Evolutionary conservation across 371 early-diverging fungal species (phyloP), one percentile per base, ranked within the genome.

Genomic region (Mucor indicus): DNA sequence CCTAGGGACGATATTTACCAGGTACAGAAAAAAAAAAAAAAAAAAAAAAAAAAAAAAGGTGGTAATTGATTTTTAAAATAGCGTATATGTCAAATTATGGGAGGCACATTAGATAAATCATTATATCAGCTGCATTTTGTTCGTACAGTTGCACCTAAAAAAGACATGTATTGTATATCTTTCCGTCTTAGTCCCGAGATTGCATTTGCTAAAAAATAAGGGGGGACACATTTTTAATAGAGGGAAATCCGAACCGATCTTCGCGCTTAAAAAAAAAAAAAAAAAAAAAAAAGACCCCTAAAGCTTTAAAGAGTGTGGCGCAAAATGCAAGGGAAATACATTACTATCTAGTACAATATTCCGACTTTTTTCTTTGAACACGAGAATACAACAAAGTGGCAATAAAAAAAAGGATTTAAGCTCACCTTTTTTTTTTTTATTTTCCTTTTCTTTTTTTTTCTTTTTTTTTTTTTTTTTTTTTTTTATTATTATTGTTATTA

Each of bases 81-180:
- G 77, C 71, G 87, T 5, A 81, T 83, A 4, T 78, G 81, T 46
- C 57, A 64, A 24, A 67, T 71, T 30, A 72, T 83, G 46, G 79
- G 75, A 16, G 56, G 65, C 19, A 52, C 63, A 42, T 43, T 83
- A 15, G 78, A 80, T 29, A 54, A 50, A 37, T 68, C 77, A 37
- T 60, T 62, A 19, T 60, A 77, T 21, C 54, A 62, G 4, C 55
- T 91, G 5, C 84, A 89, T 53, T 81, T 72, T 49, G 98, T 98
- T 1, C 84, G 98, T 22, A 87, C 86, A 44, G 98, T 98, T 0
- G 96, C 98, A 1, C 98, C 98, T 2, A 93, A 93, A 51, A 98
- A 97, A 75, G 93, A 96, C 38, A 97, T 98, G 98, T 87, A 90
- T 60, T 98, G 99, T 58, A 64, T 96, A 27, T 86, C 91, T 6